Evolutionary conservation across 164 flowering plant genomes (phyloP).

Genomic region (Berberis vulgaris): DNA sequence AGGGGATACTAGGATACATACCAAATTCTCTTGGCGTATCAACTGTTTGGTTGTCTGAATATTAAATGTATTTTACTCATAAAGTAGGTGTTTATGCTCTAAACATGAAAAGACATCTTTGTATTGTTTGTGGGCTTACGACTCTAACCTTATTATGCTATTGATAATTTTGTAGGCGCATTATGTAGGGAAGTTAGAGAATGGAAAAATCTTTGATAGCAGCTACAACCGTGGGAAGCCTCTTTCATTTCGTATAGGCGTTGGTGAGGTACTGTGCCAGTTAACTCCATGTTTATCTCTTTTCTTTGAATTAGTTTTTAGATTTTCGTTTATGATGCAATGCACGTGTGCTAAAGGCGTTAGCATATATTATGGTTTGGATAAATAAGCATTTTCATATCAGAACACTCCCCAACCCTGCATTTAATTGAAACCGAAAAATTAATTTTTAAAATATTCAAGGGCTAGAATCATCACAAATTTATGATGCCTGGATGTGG

Average conservation of each 20-base stretch:
- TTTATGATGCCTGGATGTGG: too few relatives aligned
- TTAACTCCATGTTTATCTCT: not conserved
- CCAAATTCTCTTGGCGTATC: not conserved
- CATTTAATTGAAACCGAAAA: too few relatives aligned
- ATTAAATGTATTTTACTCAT: too few relatives aligned
- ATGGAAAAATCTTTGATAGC: constrained; percentile 84
- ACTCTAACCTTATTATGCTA: not conserved
- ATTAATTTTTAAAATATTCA: not conserved
- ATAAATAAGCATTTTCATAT: too few relatives aligned
- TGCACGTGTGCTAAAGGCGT: too few relatives aligned
- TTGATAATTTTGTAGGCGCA: constrained; percentile 49
- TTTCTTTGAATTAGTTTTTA: not conserved
- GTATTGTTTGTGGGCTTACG: not conserved
- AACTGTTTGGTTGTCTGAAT: not conserved
- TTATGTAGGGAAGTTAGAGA: constrained; percentile 73
- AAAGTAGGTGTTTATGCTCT: too few relatives aligned
- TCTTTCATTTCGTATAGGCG: constrained; percentile 77
- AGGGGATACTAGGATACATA: not conserved
- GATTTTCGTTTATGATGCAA: too few relatives aligned
- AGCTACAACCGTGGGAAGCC: constrained; percentile 89
- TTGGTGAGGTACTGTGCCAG: constrained; percentile 54
- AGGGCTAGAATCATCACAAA: not conserved
- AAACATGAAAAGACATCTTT: not conserved
- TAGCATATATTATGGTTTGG: too few relatives aligned
- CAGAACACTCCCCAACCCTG: too few relatives aligned